Percentiles rank a stretch among this genome's conserved stretches.
These are phyloP conservation scores for Fusarium newnesense DNA, from an alignment of 2,329 filamentous ascomycete genomes.

Conservation along the genomic window DNA sequence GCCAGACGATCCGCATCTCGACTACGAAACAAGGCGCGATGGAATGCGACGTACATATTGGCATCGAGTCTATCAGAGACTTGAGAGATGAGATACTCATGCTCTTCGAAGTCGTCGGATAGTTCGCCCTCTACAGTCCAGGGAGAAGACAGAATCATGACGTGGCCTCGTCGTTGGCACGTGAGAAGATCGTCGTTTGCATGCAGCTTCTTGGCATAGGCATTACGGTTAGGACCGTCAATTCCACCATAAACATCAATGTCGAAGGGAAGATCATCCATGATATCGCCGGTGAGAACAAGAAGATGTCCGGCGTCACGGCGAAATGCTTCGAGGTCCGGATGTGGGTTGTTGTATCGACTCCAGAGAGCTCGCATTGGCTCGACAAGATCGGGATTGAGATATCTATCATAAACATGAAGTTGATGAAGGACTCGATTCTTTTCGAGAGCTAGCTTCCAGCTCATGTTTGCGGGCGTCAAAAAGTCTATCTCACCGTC, in stretches of 20 bases:
- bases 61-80: neutral
- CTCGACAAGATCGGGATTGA: neutral
- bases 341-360: neutral
- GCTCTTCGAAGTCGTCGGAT: neutral
- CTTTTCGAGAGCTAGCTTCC: neutral
- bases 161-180: constrained; percentile 10
- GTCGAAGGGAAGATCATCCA: neutral
- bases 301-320: neutral
- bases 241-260: neutral
- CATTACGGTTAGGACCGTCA: neutral
- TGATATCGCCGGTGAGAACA: neutral
- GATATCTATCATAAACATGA: constrained; percentile 10
- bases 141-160: constrained; percentile 9
- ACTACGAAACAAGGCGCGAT: neutral
- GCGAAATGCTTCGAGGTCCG: neutral
- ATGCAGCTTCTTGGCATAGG: neutral
- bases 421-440: neutral
- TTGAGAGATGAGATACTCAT: neutral
- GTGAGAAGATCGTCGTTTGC: neutral
- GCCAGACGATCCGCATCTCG: neutral
- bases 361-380: neutral
- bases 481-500: neutral
- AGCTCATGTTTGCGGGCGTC: neutral
- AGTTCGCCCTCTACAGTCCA: neutral
- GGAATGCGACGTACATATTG: neutral